These are phyloP conservation scores for Fomitopsis pinicola DNA, from an alignment of 1,284 basidiomycete species.

Conservation along the genomic window DNA sequence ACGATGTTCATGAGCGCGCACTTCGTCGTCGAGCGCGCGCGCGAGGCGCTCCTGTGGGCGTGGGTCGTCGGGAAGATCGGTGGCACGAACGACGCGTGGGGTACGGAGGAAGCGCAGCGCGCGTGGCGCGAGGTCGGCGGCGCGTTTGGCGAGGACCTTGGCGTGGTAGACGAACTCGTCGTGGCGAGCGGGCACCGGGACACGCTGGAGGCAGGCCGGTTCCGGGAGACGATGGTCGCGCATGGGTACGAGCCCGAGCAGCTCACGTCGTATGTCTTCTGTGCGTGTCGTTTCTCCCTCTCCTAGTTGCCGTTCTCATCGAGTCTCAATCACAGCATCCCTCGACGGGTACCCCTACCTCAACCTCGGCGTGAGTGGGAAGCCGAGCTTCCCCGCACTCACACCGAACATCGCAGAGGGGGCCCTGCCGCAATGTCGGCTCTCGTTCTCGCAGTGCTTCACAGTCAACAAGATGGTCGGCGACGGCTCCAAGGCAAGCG, in stretches of 20 bases:
- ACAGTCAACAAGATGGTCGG: neutral
- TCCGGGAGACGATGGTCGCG: slow-evolving; percentile 12
- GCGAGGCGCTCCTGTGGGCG: slow-evolving; percentile 38
- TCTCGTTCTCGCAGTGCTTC: slow-evolving; percentile 22
- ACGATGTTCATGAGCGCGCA: slow-evolving; percentile 32
- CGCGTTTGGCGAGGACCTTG: slow-evolving; percentile 4
- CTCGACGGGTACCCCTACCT: slow-evolving; percentile 25
- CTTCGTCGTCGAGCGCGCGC: slow-evolving; percentile 34
- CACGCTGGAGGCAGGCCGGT: slow-evolving; percentile 15
- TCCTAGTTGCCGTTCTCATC: neutral
- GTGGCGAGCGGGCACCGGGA: slow-evolving; percentile 15
- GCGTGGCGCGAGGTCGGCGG: slow-evolving; percentile 37
- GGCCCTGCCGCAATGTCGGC: slow-evolving; percentile 14
- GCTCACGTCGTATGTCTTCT: slow-evolving; percentile 22
- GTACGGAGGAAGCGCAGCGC: slow-evolving; percentile 19
- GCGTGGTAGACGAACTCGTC: slow-evolving; percentile 4
- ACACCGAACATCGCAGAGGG: slow-evolving; percentile 1
- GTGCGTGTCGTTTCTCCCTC: slow-evolving; percentile 10
- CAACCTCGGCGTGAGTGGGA: slow-evolving; percentile 8
- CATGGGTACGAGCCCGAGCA: slow-evolving; percentile 14
- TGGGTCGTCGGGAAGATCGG: slow-evolving; percentile 33
- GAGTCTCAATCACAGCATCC: slow-evolving; percentile 13
- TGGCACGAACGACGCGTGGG: slow-evolving; percentile 25
- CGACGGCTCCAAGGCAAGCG: slow-evolving; percentile 16
- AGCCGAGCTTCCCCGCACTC: slow-evolving; percentile 17